These are phyloP conservation scores for Annona squamosa DNA, from an alignment of 164 flowering plant genomes.

Conservation along the genomic window DNA sequence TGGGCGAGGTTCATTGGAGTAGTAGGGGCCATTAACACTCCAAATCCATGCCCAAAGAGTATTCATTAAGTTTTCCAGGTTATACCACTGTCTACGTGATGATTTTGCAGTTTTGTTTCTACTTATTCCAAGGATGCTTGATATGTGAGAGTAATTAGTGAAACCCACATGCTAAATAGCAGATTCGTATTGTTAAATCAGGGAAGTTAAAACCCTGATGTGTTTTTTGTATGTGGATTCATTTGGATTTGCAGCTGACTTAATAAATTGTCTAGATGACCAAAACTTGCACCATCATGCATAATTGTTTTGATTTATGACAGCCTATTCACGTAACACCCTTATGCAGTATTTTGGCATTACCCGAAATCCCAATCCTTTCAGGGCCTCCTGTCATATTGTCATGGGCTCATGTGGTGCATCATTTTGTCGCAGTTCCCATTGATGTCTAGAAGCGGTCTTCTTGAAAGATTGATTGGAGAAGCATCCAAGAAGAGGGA, in stretches of 20 bases:
- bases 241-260: background rate
- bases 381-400: too few species aligned
- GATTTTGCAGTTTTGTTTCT: background rate
- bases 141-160: background rate
- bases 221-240: too few species aligned
- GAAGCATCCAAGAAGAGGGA: constrained; percentile 50
- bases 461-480: constrained; percentile 68
- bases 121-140: background rate
- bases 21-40: background rate
- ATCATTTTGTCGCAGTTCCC: constrained; percentile 58
- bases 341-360: too few species aligned
- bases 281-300: background rate
- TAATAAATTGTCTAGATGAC: background rate
- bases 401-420: background rate
- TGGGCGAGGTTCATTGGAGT: background rate
- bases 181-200: background rate
- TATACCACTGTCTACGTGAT: background rate
- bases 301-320: background rate
- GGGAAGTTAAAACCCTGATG: too few species aligned
- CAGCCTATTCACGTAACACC: background rate
- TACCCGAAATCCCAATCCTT: too few species aligned
- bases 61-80: background rate
- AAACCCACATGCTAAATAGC: background rate
- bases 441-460: constrained; percentile 80
- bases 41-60: background rate